Percentiles rank a stretch among this genome's conserved stretches.
Conservation (phyloP, 495 filamentous ascomycete genomes). For the Penicillium longicatenatum region DNA sequence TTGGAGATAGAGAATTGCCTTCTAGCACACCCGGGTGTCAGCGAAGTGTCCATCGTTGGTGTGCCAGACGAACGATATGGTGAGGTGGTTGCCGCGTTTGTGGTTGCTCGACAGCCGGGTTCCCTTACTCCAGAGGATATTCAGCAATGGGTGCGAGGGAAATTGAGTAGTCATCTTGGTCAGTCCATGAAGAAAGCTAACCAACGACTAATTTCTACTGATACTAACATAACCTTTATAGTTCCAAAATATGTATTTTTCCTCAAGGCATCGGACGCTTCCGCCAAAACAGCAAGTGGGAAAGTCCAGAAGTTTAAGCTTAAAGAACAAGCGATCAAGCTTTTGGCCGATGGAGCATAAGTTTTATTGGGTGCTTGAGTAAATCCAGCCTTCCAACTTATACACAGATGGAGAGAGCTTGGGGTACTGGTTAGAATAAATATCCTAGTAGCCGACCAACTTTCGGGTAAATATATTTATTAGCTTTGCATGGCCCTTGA, state of each 20-base stretch:
- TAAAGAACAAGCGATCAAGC: conserved; percentile 59
- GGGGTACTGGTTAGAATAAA: too few species aligned
- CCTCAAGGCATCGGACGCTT: conserved; percentile 55
- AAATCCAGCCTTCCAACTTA: background rate
- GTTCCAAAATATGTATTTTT: conserved; percentile 93
- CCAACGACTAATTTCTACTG: background rate
- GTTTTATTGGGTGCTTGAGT: background rate
- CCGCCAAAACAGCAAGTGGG: conserved; percentile 93
- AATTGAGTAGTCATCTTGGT: conserved; percentile 76
- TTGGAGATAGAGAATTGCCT: conserved; percentile 92
- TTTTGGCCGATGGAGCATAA: conserved; percentile 29
- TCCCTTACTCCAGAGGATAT: conserved; percentile 50
- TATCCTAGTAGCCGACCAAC: too few species aligned
- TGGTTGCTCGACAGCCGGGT: conserved; percentile 50
- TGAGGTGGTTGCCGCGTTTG: conserved; percentile 83
- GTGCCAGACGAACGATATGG: conserved; percentile 83
- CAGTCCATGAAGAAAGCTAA: conserved; percentile 26
- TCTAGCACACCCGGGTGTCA: conserved; percentile 65
- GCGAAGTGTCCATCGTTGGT: conserved; percentile 80
- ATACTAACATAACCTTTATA: conserved; percentile 14
- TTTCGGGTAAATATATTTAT: too few species aligned
- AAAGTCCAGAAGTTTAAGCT: conserved; percentile 98
- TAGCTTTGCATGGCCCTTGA: too few species aligned
- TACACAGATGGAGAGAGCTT: too few species aligned
- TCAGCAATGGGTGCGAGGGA: conserved; percentile 68